Conservation (phyloP, 768 basidiomycete genomes). For the Mycena indigotica region DNA sequence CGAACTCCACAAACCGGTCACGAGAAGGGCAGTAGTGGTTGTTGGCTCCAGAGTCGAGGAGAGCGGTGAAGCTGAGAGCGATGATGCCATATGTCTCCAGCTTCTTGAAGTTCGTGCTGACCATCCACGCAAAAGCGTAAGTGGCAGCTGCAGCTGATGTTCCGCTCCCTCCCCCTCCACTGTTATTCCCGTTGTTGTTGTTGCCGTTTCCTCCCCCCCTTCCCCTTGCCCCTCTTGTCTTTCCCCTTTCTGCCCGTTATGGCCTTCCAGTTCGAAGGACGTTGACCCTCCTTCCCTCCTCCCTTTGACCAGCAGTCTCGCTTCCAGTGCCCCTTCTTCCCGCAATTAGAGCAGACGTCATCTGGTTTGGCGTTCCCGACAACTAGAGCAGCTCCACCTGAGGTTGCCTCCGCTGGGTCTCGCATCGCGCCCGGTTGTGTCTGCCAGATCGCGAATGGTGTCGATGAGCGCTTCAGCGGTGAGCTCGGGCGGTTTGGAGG, state of each 20-base stretch:
- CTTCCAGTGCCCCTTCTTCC: not conserved
- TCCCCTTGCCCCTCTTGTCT: not conserved
- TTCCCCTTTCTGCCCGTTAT: not conserved
- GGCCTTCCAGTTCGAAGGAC: not conserved
- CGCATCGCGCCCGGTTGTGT: no score
- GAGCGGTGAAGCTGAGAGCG: not conserved
- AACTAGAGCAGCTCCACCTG: not conserved
- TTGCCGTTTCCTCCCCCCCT: not conserved
- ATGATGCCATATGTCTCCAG: not conserved
- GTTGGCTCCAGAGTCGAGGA: constrained; percentile 1
- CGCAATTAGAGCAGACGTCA: not conserved
- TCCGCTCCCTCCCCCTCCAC: no score
- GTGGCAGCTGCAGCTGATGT: no score
- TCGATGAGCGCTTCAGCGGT: no score
- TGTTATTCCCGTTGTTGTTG: no score
- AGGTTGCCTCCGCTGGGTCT: not conserved
- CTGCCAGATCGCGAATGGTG: no score
- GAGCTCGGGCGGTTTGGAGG: not conserved
- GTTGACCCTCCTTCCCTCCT: not conserved
- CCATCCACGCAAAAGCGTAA: no score
- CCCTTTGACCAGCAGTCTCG: constrained; percentile 3
- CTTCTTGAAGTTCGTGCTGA: not conserved
- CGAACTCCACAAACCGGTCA: not conserved
- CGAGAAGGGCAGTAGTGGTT: not conserved
- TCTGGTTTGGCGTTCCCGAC: not conserved